Conservation (phyloP, 352 stramenopile species). For the Phytophthora cajani region DNA sequence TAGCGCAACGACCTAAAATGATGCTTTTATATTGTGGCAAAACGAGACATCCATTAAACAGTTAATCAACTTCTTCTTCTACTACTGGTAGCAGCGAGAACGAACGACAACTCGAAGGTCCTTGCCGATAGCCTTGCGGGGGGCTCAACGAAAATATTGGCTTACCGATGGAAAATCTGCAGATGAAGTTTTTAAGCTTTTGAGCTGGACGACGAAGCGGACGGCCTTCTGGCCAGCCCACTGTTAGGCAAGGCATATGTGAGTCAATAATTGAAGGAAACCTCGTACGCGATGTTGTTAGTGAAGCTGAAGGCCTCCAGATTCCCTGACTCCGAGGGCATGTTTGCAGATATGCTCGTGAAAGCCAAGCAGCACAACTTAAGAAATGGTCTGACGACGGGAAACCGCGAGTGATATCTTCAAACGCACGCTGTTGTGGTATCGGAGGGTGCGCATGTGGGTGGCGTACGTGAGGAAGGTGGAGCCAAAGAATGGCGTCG, state of each 20-base stretch:
- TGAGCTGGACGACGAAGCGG: not conserved
- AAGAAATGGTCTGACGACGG: not conserved
- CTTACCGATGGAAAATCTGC: not conserved
- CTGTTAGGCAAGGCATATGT: not conserved
- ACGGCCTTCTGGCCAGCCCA: not conserved
- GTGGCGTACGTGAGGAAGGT: not conserved
- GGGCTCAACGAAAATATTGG: not conserved
- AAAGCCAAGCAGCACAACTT: not conserved
- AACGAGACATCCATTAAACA: too few relatives aligned
- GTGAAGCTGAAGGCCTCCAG: not conserved
- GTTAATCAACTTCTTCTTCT: too few relatives aligned
- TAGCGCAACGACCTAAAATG: too few relatives aligned
- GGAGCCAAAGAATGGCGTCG: not conserved
- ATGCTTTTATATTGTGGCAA: too few relatives aligned
- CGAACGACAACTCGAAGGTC: too few relatives aligned
- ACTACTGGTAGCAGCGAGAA: too few relatives aligned
- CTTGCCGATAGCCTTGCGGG: not conserved
- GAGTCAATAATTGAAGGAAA: not conserved
- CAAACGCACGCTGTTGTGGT: not conserved
- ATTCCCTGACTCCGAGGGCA: not conserved
- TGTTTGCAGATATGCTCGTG: not conserved
- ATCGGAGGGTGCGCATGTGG: not conserved
- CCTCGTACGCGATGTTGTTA: not conserved
- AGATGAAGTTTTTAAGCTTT: not conserved
- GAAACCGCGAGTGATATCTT: not conserved